Base-by-base conservation (phyloP, 129 eudicot species). In the Logfia minima region DNA sequence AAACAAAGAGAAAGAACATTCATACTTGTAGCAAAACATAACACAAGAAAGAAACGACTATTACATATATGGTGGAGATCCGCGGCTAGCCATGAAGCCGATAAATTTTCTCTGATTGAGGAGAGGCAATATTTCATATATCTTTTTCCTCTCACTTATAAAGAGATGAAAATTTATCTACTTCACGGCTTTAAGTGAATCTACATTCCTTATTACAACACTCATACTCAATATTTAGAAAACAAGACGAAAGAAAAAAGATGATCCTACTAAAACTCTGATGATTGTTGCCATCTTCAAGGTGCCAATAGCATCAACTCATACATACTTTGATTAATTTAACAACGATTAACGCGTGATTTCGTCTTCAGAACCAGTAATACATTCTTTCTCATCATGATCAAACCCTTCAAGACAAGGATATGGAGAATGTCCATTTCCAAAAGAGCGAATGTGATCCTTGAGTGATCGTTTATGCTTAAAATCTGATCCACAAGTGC, bases 401-500 rank as follows among this genome's bases (percentile, higher is more conserved):
- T 87, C 92, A 21, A 86, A 86, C 61, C 85, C 84, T 43, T 89
- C 91, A 37, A 88, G 90, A 26, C 86, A 79, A 37, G 96, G 92
- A 70, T 88, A 85, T 1, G 98, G 98, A 18, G 88, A 81, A 73
- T 93, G 98, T 34, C 98, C 98, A 29, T 81, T 84, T 32, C 98
- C 98, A 51, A 93, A 93, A 23, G 98, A 93, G 70, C 95, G 87
- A 77, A 93, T 84, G 74, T 93, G 98, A 71, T 93, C 98, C 75
- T 93, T 93, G 71, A 93, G 96, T 39, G 98, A 93, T 48, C 98
- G 87, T 56, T 93, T 93, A 80, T 93, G 98, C 84, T 93, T 93
- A 80, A 93, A 93, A 77, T 93, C 98, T 11, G 98, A 93, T 5
- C 98, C 98, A 88, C 98, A 93, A 72, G 85, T 83, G 75, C 98